Conservation (phyloP, 78 protist species). For the Paratrimastix pyriformis region DNA sequence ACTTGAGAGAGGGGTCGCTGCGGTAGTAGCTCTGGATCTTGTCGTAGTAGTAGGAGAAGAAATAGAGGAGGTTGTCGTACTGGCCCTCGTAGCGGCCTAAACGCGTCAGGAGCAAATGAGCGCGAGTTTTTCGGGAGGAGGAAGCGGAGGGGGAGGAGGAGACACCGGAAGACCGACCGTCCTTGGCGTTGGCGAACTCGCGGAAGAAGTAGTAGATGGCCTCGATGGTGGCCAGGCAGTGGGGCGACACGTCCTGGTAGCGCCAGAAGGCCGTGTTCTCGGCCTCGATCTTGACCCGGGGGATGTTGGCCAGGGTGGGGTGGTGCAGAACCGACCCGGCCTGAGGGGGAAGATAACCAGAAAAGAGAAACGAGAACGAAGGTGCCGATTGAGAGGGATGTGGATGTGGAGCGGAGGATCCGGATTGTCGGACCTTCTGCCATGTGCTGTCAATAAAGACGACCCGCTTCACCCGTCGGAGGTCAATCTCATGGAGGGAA, state of each 20-base stretch:
- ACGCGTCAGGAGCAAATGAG: no score
- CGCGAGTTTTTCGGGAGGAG: no score
- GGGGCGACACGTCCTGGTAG: background rate
- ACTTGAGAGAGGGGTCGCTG: background rate
- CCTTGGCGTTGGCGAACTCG: background rate
- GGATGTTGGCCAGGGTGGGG: background rate
- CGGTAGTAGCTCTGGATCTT: conserved; percentile 9
- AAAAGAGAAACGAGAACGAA: no score
- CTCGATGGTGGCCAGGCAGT: conserved; percentile 23
- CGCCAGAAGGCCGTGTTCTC: conserved; percentile 22
- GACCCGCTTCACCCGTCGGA: background rate
- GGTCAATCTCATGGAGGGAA: background rate
- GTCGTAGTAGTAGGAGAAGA: background rate
- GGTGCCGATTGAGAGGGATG: no score
- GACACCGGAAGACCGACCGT: no score
- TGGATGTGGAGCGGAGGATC: no score
- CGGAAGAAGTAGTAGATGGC: conserved; percentile 24
- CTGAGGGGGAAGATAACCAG: no score
- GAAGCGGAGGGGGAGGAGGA: no score
- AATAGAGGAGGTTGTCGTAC: conserved; percentile 21
- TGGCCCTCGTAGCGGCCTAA: conserved; percentile 15
- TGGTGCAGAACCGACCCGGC: background rate
- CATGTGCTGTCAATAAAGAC: conserved; percentile 11
- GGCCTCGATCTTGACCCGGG: background rate
- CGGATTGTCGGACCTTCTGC: no score